These are phyloP conservation scores for Plasmodium ovale DNA, from an alignment of 169 alveolate species.

Conservation along the genomic window DNA sequence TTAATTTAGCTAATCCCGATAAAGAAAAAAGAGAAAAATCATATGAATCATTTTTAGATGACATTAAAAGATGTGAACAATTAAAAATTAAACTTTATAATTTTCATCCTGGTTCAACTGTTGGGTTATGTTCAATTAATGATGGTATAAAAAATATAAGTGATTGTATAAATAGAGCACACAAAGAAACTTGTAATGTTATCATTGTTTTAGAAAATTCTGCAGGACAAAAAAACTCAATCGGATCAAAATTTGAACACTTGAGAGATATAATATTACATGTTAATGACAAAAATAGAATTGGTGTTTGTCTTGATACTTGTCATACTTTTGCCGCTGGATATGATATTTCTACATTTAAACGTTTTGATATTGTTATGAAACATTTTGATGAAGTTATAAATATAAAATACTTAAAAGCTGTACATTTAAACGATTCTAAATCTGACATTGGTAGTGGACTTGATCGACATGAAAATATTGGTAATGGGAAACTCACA, in stretches of 20 bases:
- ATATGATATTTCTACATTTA: constrained; percentile 88
- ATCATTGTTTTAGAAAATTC: constrained; percentile 91
- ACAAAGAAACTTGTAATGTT: constrained; percentile 84
- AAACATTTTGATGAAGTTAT: constrained; percentile 85
- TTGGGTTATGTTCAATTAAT: constrained; percentile 83
- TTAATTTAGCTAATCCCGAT: constrained; percentile 92
- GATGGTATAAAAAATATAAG: constrained; percentile 87
- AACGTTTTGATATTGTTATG: constrained; percentile 87
- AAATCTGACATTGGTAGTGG: constrained; percentile 91
- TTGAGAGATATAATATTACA: constrained; percentile 85
- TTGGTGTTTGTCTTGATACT: constrained; percentile 93
- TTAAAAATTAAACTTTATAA: constrained; percentile 89
- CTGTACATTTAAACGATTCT: constrained; percentile 92
- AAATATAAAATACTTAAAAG: constrained; percentile 88
- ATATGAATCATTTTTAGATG: constrained; percentile 89
- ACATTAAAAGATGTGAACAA: constrained; percentile 89
- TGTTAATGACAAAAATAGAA: constrained; percentile 88
- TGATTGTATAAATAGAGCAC: constrained; percentile 88
- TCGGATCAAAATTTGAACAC: constrained; percentile 91
- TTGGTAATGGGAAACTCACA: constrained; percentile 91
- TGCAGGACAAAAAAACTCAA: constrained; percentile 91
- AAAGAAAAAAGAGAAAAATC: constrained; percentile 88
- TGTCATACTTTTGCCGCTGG: constrained; percentile 94
- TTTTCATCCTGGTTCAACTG: constrained; percentile 93
- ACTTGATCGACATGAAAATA: constrained; percentile 91